phyloP scores from a whole-genome alignment of 805 yeast species.

The Cyberlindnera mycetangii region DNA sequence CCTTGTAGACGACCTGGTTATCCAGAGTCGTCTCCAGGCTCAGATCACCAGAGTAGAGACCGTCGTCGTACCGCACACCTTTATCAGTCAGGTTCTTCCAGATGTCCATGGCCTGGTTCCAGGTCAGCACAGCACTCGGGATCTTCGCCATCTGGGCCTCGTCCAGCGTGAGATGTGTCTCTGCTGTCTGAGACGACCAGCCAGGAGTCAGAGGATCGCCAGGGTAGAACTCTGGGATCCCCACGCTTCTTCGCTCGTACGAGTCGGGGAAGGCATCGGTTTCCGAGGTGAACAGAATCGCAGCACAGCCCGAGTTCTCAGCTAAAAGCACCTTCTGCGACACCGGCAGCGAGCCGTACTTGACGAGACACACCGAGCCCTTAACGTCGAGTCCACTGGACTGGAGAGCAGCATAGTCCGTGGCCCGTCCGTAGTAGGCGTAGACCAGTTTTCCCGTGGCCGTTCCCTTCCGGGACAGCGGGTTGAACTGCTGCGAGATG shows the following conservation, averaged over 20 bases:
- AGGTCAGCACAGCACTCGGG: constrained; percentile 76
- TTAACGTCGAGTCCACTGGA: constrained; percentile 37
- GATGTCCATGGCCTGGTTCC: constrained; percentile 58
- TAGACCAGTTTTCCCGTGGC: constrained; percentile 54
- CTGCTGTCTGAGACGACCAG: constrained; percentile 46
- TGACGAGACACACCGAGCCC: constrained; percentile 55
- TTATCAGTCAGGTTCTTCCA: constrained; percentile 23
- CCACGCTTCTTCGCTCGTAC: constrained; percentile 45
- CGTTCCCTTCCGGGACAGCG: constrained; percentile 60
- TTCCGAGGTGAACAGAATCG: constrained; percentile 59
- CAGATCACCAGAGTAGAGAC: constrained; percentile 24
- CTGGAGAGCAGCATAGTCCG: constrained; percentile 48
- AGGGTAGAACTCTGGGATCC: constrained; percentile 54
- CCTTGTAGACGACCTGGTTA: constrained; percentile 23
- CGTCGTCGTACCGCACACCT: constrained; percentile 19
- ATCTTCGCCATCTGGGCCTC: constrained; percentile 59
- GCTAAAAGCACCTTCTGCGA: constrained; percentile 57
- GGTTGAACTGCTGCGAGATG: constrained; percentile 54
- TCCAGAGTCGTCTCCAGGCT: constrained; percentile 21
- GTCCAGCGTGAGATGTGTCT: constrained; percentile 39
- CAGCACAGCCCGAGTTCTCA: constrained; percentile 53
- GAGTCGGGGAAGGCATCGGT: constrained; percentile 32
- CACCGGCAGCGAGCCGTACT: constrained; percentile 51
- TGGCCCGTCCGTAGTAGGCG: constrained; percentile 60
- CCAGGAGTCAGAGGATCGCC: constrained; percentile 87